Base-by-base conservation (phyloP, 306 rosid species). In the Quercus agrifolia region DNA sequence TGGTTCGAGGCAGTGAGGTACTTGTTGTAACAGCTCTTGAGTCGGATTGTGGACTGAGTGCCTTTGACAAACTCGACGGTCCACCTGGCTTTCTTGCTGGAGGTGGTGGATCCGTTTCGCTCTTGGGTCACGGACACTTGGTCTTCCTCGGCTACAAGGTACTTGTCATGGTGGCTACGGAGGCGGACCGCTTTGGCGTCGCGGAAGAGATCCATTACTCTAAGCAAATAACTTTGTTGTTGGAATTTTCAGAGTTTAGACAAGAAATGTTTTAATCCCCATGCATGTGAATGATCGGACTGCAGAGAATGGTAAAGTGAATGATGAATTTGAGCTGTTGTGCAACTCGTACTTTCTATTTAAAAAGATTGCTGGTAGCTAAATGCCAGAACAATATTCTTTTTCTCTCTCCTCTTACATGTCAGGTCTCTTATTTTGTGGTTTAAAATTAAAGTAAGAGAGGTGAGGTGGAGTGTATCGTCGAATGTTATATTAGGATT, bases 181-280 rank as follows among this genome's bases (percentile, higher is more conserved):
- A 95, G 93, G 3, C 98, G 92, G 59, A 95, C 98, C 56, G 93
- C 90, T 84, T 93, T 90, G 2, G 98, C 99, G 69, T 81, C 82
- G 79, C 46, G 80, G 84, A 95, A 95, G 81, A 90, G 79, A 56
- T 90, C 96, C 96, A 91, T 93, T 12, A 86, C 91, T 5, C 91
- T 4, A 30, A 76, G 3, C 79, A 71, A 82, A 87, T 84, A 82
- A 78, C 10, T 7, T 38, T 38, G 44, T 38, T 85, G 85, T 66
- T 76, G 49, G 92, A 85, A 12, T 61, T 84, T 61, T 20, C 86
- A 87, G 79, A 70, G 57, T 70, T 74, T 33, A 54, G n/a, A 21
- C 10, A 38, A 6, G 10, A 38, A 38, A 6, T 38, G 10, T 38
- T 38, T 38, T 38, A 23, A 38, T 38, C 0, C 2, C 41, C 44